Base-by-base conservation (phyloP, 257 asterid genomes). In the Solanum piurae region DNA sequence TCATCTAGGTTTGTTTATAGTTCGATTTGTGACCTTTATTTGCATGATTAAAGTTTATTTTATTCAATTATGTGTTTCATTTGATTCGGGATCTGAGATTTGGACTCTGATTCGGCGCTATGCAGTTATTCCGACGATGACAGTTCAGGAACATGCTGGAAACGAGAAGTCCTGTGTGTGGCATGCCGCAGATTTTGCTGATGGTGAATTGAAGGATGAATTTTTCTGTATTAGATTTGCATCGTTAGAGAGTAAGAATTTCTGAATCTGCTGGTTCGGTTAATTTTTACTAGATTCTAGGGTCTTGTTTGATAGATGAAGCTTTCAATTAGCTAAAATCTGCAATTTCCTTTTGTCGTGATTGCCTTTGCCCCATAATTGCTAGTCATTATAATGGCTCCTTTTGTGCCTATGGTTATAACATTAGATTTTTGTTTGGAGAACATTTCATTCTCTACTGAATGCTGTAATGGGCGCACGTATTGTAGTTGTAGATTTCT, bases 131-230 rank as follows among this genome's bases (percentile, higher is more conserved):
- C 87, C 93, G 21, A 87, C 93, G 10, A 88, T 89, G 91, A 87
- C 91, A 9, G 90, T 92, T 83, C 94, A 92, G 91, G 94, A 91
- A 52, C 94, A 92, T 80, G 72, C 89, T 14, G 94, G 94, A 27
- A 92, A 90, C 83, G 94, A 92, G 2, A 92, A 92, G 86, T 91
- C 94, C 16, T 92, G 94, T 42, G 91, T 92, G 62, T 92, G 94
- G 94, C 94, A 92, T 86, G 94, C 94, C 4, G 42, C 92, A 7
- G 93, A 92, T 89, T 92, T 89, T 87, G 90, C 94, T 13, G 94
- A 92, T 87, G 94, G 94, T 4, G 94, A 92, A 86, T 86, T 92
- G 77, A 92, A 91, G 87, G 90, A 91, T 68, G 94, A 92, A 87
- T 60, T 91, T 72, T 92, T 92, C 82, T 92, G 94, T 62, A 91